Conservation (phyloP, 1,284 basidiomycete genomes). For the Singerocomus inundabilis region DNA sequence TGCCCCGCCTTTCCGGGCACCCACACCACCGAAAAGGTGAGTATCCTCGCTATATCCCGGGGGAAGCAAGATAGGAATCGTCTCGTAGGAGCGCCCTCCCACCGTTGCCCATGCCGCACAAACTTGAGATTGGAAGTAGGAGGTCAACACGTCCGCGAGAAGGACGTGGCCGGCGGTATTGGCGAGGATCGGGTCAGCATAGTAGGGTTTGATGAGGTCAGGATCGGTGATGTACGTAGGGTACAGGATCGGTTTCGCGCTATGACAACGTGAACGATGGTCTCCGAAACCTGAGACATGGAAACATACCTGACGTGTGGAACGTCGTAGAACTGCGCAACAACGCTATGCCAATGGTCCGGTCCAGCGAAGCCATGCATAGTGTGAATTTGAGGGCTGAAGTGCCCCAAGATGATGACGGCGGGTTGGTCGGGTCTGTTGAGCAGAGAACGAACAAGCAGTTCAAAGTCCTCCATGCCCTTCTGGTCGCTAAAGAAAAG, state of each 20-base stretch:
- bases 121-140: constrained; percentile 85
- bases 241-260: constrained; percentile 80
- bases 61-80: constrained; percentile 45
- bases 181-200: constrained; percentile 80
- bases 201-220: constrained; percentile 68
- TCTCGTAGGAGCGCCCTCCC: constrained; percentile 63
- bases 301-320: constrained; percentile 73
- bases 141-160: constrained; percentile 80
- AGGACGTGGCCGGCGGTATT: constrained; percentile 79
- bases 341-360: constrained; percentile 82
- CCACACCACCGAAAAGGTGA: constrained; percentile 71
- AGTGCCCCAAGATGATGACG: constrained; percentile 88
- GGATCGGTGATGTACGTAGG: constrained; percentile 79
- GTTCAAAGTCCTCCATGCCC: constrained; percentile 83
- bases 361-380: constrained; percentile 82
- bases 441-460: constrained; percentile 87
- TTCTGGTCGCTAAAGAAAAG: constrained; percentile 74
- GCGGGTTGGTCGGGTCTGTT: constrained; percentile 86
- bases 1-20: constrained; percentile 57
- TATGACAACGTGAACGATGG: constrained; percentile 30
- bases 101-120: constrained; percentile 82
- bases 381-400: constrained; percentile 79
- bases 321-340: constrained; percentile 94
- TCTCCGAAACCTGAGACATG: neutral
- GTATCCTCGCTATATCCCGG: constrained; percentile 40